These are phyloP conservation scores for Eutrema japonicum DNA, from an alignment of 345 rosid genomes.

Conservation along the genomic window DNA sequence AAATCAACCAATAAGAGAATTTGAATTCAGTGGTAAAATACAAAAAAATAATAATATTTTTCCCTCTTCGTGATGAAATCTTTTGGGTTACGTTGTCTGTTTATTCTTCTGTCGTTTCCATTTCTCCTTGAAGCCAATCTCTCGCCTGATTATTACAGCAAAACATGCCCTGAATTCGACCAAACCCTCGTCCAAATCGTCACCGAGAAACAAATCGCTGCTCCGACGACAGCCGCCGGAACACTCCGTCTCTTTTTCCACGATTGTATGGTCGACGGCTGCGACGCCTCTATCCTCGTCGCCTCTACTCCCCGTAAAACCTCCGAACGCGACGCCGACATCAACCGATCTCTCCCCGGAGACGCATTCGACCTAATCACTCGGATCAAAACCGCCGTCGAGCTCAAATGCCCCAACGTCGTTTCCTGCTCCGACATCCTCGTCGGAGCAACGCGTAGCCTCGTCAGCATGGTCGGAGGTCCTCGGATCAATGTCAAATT, in stretches of 20 bases:
- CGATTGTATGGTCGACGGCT: conserved; percentile 77
- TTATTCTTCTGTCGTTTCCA: conserved; percentile 19
- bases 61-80: conserved; percentile 19
- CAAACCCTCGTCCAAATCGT: conserved; percentile 46
- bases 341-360: conserved; percentile 69
- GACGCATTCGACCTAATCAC: conserved; percentile 71
- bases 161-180: conserved; percentile 62
- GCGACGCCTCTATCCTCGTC: conserved; percentile 69
- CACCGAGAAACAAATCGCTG: conserved; percentile 56
- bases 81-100: neutral
- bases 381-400: conserved; percentile 65
- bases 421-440: conserved; percentile 82
- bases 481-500: conserved; percentile 51
- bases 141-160: conserved; percentile 52
- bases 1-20: neutral
- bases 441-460: conserved; percentile 63
- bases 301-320: conserved; percentile 62
- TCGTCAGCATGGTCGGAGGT: conserved; percentile 70
- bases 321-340: conserved; percentile 63
- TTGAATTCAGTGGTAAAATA: neutral
- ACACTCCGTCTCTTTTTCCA: conserved; percentile 71
- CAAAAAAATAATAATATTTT: neutral
- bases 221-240: conserved; percentile 77
- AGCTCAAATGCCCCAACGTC: conserved; percentile 64
- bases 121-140: conserved; percentile 36